These are phyloP conservation scores for Brasilioporus rufonigricans DNA, from an alignment of 768 basidiomycete species.

Conservation along the genomic window DNA sequence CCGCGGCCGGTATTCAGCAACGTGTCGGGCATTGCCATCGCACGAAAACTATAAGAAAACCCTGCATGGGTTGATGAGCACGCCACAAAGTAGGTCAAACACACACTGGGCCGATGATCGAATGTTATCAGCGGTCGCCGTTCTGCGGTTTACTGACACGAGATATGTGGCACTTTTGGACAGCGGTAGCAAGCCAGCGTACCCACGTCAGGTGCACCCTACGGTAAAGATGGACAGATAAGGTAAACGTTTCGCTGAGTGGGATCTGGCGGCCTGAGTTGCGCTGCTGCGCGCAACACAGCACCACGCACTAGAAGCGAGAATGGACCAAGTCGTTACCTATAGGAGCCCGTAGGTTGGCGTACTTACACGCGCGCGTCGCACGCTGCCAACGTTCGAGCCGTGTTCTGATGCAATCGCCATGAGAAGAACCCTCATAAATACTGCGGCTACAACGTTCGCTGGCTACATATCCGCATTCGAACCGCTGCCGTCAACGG, in stretches of 20 bases:
- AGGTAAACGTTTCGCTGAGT: conserved; percentile 1
- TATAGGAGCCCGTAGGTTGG: not conserved
- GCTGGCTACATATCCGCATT: not conserved
- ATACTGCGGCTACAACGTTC: not conserved
- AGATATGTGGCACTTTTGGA: not conserved
- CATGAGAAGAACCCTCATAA: conserved; percentile 16
- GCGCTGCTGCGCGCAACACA: not conserved
- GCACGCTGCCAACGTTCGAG: not conserved
- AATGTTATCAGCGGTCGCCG: not conserved
- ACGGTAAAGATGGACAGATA: not conserved
- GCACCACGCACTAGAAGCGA: not conserved
- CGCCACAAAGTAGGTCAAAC: not conserved
- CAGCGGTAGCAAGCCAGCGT: not conserved
- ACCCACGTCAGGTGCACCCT: conserved; percentile 6
- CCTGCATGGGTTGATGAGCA: not conserved
- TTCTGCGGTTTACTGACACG: not conserved
- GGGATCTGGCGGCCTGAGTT: conserved; percentile 1
- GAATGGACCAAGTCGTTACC: conserved; percentile 7
- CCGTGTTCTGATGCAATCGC: not conserved
- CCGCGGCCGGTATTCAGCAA: not conserved
- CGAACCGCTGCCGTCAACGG: conserved; percentile 1
- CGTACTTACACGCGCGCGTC: not conserved
- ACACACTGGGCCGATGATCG: not conserved
- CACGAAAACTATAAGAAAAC: not conserved
- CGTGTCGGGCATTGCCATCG: not conserved